A percentile compares a stretch with the other conserved stretches of the same genome.
phyloP scores from a whole-genome alignment of 768 basidiomycete species.

The Cystobasidium tubakii region DNA sequence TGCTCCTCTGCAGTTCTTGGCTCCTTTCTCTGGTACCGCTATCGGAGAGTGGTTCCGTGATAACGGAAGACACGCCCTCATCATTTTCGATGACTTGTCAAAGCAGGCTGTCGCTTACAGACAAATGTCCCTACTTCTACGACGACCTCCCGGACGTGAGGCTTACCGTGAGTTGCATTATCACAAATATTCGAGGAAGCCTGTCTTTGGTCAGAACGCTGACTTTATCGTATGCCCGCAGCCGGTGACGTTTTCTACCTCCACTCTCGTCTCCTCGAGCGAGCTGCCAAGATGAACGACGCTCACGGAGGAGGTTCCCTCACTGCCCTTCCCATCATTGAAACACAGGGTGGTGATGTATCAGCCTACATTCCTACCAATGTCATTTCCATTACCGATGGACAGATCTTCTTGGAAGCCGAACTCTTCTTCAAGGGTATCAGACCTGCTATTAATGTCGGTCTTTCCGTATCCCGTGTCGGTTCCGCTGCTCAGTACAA shows the following conservation, averaged over 20 bases:
- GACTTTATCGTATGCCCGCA: neutral
- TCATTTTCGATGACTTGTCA: conserved; percentile 98
- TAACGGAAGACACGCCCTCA: conserved; percentile 98
- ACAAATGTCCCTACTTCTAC: conserved; percentile 99
- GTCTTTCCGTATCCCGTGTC: conserved; percentile 99
- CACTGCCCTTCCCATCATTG: conserved; percentile 98
- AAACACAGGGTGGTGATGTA: conserved; percentile 99
- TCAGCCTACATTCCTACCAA: conserved; percentile 86
- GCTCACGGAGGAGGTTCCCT: conserved; percentile 97
- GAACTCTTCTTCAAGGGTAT: conserved; percentile 99
- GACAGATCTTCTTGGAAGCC: conserved; percentile 88
- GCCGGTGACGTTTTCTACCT: conserved; percentile 88
- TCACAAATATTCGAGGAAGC: conserved; percentile 53
- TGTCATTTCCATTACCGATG: conserved; percentile 99
- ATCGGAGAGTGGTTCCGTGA: conserved; percentile 99
- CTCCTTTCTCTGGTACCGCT: conserved; percentile 99
- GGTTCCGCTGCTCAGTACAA: conserved; percentile 99
- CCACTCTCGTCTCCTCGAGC: conserved; percentile 98
- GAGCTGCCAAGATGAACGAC: conserved; percentile 99
- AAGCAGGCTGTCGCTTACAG: conserved; percentile 99
- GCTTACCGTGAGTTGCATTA: conserved; percentile 83
- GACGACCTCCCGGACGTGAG: conserved; percentile 99
- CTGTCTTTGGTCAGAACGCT: conserved; percentile 46
- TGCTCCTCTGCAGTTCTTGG: conserved; percentile 97
- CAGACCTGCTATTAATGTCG: conserved; percentile 99